Conservation (phyloP, 208 protist genomes). For the Strigomonas galati region DNA sequence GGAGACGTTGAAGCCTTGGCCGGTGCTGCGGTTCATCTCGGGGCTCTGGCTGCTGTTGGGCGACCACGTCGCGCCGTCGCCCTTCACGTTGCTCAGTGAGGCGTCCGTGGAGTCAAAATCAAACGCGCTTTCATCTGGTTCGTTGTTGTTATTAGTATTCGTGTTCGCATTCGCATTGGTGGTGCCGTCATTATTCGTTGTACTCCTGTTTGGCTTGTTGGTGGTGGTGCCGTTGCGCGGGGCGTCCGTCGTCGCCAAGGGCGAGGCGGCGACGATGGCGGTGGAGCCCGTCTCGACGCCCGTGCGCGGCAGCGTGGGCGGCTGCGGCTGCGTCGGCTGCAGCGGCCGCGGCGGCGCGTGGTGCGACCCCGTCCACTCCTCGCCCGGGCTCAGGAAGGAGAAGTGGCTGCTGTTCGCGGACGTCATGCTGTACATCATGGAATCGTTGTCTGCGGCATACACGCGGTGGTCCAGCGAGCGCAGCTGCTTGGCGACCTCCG, state of each 20-base stretch:
- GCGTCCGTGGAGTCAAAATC: constrained; percentile 28
- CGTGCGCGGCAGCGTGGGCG: constrained; percentile 14
- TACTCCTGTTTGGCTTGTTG: background rate
- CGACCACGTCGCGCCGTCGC: background rate
- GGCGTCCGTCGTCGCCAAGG: background rate
- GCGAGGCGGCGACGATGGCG: constrained; percentile 17
- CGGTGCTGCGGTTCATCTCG: constrained; percentile 1
- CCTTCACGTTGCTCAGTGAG: constrained; percentile 15
- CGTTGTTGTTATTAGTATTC: background rate
- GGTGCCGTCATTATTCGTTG: background rate
- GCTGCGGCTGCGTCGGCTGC: constrained; percentile 13
- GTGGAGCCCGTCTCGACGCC: constrained; percentile 20
- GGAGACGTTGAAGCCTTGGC: background rate
- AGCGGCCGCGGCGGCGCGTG: constrained; percentile 5
- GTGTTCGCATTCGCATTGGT: background rate
- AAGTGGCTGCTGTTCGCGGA: constrained; percentile 21
- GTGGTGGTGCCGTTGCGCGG: background rate
- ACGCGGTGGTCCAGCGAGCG: constrained; percentile 23
- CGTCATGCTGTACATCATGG: constrained; percentile 24
- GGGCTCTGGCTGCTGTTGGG: background rate
- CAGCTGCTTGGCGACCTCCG: constrained; percentile 71
- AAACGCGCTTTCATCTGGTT: constrained; percentile 17
- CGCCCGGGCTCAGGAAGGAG: constrained; percentile 26
- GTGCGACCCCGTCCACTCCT: constrained; percentile 13
- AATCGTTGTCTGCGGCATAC: constrained; percentile 33